Conservation (phyloP, 2,329 filamentous ascomycete genomes). For the Venturia pyrina region DNA sequence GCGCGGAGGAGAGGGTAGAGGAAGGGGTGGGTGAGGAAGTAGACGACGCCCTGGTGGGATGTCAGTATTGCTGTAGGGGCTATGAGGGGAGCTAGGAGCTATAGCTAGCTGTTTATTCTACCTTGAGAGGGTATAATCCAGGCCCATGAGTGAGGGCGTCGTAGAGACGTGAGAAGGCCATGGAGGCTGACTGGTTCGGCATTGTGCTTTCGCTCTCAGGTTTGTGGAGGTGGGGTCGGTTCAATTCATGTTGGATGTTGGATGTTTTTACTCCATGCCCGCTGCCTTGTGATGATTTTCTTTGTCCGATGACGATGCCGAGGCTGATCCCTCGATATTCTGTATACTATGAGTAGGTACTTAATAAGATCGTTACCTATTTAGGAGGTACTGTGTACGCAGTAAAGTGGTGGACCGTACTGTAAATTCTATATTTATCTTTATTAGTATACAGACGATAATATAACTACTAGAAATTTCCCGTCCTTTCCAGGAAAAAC, state of each 20-base stretch:
- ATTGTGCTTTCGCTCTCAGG: neutral
- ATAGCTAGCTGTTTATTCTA: constrained; percentile 20
- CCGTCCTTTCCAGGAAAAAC: no score
- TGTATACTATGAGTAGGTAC: no score
- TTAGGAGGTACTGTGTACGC: no score
- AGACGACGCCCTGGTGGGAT: constrained; percentile 57
- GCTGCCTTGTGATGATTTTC: neutral
- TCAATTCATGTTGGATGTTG: neutral
- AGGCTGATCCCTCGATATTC: no score
- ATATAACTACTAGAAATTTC: no score
- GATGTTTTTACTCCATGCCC: no score
- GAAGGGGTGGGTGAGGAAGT: constrained; percentile 66
- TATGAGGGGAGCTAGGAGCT: neutral
- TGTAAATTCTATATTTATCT: no score
- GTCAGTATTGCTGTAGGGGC: neutral
- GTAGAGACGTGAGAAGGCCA: constrained; percentile 1
- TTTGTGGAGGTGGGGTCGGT: neutral
- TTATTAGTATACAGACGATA: no score
- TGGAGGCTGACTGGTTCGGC: neutral
- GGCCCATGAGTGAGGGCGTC: constrained; percentile 13
- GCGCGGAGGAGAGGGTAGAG: constrained; percentile 73
- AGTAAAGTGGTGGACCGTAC: no score
- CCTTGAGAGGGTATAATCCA: constrained; percentile 40
- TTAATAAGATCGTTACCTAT: no score
- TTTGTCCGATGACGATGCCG: neutral